Conservation (phyloP, 352 stramenopile genomes). For the Elongisporangium undulatum region DNA sequence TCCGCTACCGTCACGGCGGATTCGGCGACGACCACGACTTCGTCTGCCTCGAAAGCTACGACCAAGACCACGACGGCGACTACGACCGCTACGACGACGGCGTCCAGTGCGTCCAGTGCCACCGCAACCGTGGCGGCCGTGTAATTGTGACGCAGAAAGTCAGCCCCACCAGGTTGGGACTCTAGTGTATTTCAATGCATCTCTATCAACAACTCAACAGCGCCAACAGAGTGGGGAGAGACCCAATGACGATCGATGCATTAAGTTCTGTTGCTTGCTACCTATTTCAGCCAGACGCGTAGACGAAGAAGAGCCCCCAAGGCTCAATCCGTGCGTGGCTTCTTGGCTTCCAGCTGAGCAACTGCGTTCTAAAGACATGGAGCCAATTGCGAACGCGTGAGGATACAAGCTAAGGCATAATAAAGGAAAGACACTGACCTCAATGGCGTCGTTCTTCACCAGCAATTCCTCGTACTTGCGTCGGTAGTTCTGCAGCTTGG, state of each 20-base stretch:
- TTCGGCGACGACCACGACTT: conserved; percentile 16
- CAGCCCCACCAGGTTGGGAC: not conserved
- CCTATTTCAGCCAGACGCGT: no score
- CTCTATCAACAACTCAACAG: not conserved
- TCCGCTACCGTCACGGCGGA: conserved; percentile 15
- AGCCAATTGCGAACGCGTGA: not conserved
- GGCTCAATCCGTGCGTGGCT: not conserved
- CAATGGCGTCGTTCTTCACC: conserved; percentile 61
- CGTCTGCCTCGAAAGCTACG: conserved; percentile 8
- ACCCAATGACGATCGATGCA: not conserved
- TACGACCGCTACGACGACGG: conserved; percentile 11
- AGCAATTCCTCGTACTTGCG: conserved; percentile 57
- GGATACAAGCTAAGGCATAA: not conserved
- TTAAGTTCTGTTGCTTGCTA: not conserved
- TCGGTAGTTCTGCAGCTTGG: conserved; percentile 53
- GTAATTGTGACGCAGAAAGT: not conserved
- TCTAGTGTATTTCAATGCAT: not conserved
- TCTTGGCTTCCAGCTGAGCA: not conserved
- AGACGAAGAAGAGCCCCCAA: no score
- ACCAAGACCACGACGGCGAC: conserved; percentile 19
- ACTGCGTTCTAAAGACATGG: not conserved
- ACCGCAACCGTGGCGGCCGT: conserved; percentile 6
- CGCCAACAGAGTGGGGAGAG: not conserved
- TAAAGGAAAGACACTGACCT: conserved; percentile 17
- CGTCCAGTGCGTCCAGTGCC: conserved; percentile 6